Base-by-base conservation (phyloP, 768 basidiomycete genomes). In the Naganishia friedmannii region DNA sequence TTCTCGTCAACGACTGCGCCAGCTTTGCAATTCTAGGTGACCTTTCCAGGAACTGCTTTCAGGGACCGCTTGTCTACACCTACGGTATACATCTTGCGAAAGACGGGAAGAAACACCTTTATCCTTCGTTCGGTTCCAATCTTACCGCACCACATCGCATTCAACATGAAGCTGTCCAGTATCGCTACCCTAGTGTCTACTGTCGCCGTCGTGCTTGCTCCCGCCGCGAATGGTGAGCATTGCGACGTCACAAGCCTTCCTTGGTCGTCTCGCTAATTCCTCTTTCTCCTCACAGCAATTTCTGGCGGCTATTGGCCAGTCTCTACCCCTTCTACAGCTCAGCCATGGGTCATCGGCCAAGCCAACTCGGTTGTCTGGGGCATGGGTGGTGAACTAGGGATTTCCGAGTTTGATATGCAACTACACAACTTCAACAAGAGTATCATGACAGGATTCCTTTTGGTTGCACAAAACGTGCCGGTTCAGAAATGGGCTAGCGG, bases 391-490 rank as follows among this genome's bases (percentile, higher is more conserved):
- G 78, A 76, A 23, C 26, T 66, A 45, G 67, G 54, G 4, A 68
- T 65, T 67, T 51, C 23, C 76, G 79, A 78, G 19, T 80, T 80
- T 63, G 79, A 80, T 69, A 77, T 80, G 51, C 79, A 80, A 68
- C 68, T 80, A 23, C 76, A 77, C 70, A 78, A 79, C 69, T 66
- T 66, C 15, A 79, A 79, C 65, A 48, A 70, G 31, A 73, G 71
- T 26, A 74, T 79, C 67, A 74, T 79, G 77, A 72, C 69, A 26
- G 79, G 79, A 4, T 79, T 77, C 69, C 67, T 79, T 31, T 74
- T 73, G 15, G 70, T 80, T 39, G 79, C 78, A 6, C 66, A 78
- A 56, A 69, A 77, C 42, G 79, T 80, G 23, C 77, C 77, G 45
- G 77, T 80, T 73, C 73, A 77, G 60, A 69, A 74, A 34, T 67